Conservation (phyloP, 108 stramenopile genomes). For the Pseudonitzschia multistriata region DNA sequence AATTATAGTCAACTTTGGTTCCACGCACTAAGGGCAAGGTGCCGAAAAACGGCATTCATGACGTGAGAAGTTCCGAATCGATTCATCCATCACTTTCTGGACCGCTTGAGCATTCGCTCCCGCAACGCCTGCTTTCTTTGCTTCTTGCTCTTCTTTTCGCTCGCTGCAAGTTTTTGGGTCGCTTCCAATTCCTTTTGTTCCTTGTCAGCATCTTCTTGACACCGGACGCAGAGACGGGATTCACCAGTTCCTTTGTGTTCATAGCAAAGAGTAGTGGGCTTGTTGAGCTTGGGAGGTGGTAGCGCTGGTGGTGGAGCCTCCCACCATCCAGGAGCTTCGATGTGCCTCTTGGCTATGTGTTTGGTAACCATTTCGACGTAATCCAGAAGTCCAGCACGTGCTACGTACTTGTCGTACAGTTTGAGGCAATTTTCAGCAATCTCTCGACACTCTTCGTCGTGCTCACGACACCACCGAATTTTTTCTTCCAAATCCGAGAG, state of each 20-base stretch:
- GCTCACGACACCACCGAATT: slow-evolving; percentile 93
- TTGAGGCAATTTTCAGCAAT: slow-evolving; percentile 79
- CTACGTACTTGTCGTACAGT: slow-evolving; percentile 86
- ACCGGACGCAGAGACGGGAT: slow-evolving; percentile 66
- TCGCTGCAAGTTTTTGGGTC: slow-evolving; percentile 41
- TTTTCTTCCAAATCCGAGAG: slow-evolving; percentile 95
- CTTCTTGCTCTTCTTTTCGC: slow-evolving; percentile 48
- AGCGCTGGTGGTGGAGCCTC: slow-evolving; percentile 44
- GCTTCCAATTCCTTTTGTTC: slow-evolving; percentile 51
- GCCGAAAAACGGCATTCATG: not conserved
- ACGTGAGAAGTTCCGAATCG: not conserved
- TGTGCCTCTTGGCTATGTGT: slow-evolving; percentile 78
- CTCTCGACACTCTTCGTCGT: slow-evolving; percentile 92
- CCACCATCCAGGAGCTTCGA: slow-evolving; percentile 67
- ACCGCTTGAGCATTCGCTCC: slow-evolving; percentile 54
- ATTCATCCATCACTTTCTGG: slow-evolving; percentile 21
- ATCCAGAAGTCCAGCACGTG: slow-evolving; percentile 82
- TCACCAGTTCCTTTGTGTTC: slow-evolving; percentile 55
- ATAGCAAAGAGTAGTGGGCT: slow-evolving; percentile 69
- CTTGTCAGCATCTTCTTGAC: slow-evolving; percentile 63
- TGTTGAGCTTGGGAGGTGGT: slow-evolving; percentile 59
- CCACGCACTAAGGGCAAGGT: not conserved
- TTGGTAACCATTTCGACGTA: slow-evolving; percentile 90
- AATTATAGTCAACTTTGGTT: too few species aligned
- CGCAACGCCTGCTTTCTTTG: slow-evolving; percentile 35